These are phyloP conservation scores for Triangularia verruculosa DNA, from an alignment of 2,329 filamentous ascomycete genomes.

Conservation along the genomic window DNA sequence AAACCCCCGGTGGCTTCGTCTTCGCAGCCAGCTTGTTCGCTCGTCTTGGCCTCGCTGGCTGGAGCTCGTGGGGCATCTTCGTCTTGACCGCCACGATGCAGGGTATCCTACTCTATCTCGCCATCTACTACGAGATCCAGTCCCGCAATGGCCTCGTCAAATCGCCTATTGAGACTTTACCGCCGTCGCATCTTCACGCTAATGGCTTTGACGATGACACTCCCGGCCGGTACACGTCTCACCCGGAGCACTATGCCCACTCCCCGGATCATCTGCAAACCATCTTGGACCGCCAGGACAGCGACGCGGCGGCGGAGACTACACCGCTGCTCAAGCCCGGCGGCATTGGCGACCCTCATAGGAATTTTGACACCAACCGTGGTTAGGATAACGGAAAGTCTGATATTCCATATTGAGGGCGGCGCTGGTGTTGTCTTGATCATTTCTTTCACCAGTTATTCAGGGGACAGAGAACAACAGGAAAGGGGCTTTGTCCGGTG, in stretches of 20 bases:
- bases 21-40: conserved; percentile 82
- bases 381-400: conserved; percentile 20
- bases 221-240: conserved; percentile 50
- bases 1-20: conserved; percentile 87
- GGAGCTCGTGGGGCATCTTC: conserved; percentile 95
- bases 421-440: not conserved
- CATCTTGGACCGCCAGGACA: conserved; percentile 50
- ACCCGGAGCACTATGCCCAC: conserved; percentile 51
- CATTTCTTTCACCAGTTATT: not conserved
- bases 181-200: conserved; percentile 31
- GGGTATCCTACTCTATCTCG: conserved; percentile 75
- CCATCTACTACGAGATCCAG: conserved; percentile 68
- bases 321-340: conserved; percentile 50
- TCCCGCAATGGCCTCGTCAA: conserved; percentile 22
- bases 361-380: conserved; percentile 38
- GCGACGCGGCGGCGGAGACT: conserved; percentile 49
- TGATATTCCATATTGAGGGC: conserved; percentile 15
- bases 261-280: conserved; percentile 51
- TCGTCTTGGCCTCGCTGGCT: conserved; percentile 75
- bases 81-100: conserved; percentile 84
- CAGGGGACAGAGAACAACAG: not conserved
- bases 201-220: conserved; percentile 50
- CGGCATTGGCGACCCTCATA: conserved; percentile 45
- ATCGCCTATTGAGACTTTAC: conserved; percentile 22
- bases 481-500: not conserved